Base-by-base conservation (phyloP, 768 basidiomycete species). In the Tylopilus balloui region DNA sequence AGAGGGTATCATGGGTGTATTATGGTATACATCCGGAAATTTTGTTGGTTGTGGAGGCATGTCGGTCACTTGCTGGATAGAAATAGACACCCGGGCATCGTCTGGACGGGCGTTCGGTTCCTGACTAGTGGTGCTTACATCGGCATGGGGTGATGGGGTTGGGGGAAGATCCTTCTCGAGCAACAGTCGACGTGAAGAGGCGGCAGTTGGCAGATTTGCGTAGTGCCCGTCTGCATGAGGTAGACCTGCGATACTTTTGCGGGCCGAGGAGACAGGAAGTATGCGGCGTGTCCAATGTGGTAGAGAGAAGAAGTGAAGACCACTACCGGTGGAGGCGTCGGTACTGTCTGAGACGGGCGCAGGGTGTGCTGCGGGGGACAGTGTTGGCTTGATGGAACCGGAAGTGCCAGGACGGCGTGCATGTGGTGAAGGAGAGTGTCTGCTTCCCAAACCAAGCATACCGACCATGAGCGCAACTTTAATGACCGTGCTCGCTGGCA, bases 221-320 rank as follows among this genome's bases (percentile, higher is more conserved):
- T 63, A 63, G 43, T 57, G 59, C 41, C 69, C 67, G 17, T 60
- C 58, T 29, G 50, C 52, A 32, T 47, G 39, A 24, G 49, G 50
- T 20, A 47, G 38, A 19, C 55, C 65, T 41, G 66, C 59, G 41
- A 56, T 49, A 47, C 57, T 67, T 48, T 62, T 67, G 52, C 58
- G 70, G 9, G 67, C 55, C 29, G 68, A 54, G 25, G 71, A 59
- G 19, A 62, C 55, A 40, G 68, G 62, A 27, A 67, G 60, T 24
- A 66, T 69, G 51, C 77, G 81, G 56, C 78, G 83, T 59, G 73
- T 78, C 84, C 83, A 85, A 52, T 75, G 72, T 14, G 84, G 80
- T 21, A 83, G 66, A 20, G 84, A 81, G 65, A 87, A 80, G 67
- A 86, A 80, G 65, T 80, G 81, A 29, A 52, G 48, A 14, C 42